A percentile compares a stretch with the other conserved stretches of the same genome.
These are phyloP conservation scores for Entonaema liquescens DNA, from an alignment of 495 filamentous ascomycete genomes.

Conservation along the genomic window DNA sequence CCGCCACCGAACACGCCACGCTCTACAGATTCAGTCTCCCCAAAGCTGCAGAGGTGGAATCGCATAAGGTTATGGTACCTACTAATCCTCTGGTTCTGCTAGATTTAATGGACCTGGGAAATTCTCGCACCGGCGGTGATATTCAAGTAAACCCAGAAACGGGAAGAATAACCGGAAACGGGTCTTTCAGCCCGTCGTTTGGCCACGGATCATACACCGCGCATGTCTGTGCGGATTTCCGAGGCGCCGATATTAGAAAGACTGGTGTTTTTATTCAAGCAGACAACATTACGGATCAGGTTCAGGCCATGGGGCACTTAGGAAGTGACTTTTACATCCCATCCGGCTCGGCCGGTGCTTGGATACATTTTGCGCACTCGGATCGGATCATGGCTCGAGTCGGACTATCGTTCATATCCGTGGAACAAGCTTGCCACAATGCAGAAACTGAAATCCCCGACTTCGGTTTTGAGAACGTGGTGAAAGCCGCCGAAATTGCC, in stretches of 20 bases:
- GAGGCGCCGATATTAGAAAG: constrained; percentile 66
- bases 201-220: constrained; percentile 67
- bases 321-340: constrained; percentile 55
- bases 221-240: constrained; percentile 74
- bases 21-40: constrained; percentile 76
- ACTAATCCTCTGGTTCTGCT: constrained; percentile 68
- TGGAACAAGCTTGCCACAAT: constrained; percentile 68
- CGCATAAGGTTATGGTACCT: constrained; percentile 42
- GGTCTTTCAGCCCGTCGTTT: constrained; percentile 72
- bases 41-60: constrained; percentile 34
- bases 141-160: constrained; percentile 59
- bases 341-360: constrained; percentile 68
- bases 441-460: constrained; percentile 69
- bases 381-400: constrained; percentile 65
- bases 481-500: constrained; percentile 58
- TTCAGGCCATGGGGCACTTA: constrained; percentile 55
- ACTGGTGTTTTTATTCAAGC: constrained; percentile 62
- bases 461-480: constrained; percentile 66
- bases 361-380: constrained; percentile 64
- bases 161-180: constrained; percentile 70
- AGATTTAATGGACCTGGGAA: constrained; percentile 70
- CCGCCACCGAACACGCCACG: constrained; percentile 68
- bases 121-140: constrained; percentile 65
- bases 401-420: constrained; percentile 72
- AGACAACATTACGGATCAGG: constrained; percentile 53